Conservation (phyloP, 345 rosid genomes). For the Melaleuca alternifolia region DNA sequence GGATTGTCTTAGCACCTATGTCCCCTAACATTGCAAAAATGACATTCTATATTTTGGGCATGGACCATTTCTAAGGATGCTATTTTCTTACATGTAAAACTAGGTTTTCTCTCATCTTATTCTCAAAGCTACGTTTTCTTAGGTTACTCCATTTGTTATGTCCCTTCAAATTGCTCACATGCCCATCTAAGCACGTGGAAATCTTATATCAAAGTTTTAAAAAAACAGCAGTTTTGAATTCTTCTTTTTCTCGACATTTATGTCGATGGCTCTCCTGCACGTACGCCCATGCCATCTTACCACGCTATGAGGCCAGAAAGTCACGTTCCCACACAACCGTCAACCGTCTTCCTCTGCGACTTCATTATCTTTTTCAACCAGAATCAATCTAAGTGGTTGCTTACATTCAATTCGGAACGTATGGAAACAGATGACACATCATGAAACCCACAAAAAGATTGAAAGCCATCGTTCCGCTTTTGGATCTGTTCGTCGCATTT, state of each 20-base stretch:
- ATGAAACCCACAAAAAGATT: background rate
- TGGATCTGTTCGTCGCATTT: background rate
- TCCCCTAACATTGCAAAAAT: background rate
- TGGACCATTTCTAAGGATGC: background rate
- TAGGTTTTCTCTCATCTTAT: background rate
- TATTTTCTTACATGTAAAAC: background rate
- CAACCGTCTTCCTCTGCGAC: background rate
- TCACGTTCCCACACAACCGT: background rate
- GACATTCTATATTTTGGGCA: background rate
- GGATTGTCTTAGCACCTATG: background rate
- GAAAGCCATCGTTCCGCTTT: background rate
- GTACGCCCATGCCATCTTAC: background rate
- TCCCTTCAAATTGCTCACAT: background rate
- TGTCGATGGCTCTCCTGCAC: background rate
- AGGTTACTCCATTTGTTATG: background rate
- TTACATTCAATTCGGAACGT: background rate
- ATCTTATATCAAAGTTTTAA: background rate
- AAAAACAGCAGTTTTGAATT: background rate
- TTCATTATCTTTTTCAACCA: background rate
- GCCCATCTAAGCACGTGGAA: background rate
- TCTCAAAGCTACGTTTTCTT: background rate
- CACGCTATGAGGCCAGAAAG: background rate
- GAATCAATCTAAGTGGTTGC: background rate
- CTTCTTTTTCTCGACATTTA: background rate
- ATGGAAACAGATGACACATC: background rate